These are phyloP conservation scores for Hericium erinaceus DNA, from an alignment of 768 basidiomycete species.

Conservation along the genomic window DNA sequence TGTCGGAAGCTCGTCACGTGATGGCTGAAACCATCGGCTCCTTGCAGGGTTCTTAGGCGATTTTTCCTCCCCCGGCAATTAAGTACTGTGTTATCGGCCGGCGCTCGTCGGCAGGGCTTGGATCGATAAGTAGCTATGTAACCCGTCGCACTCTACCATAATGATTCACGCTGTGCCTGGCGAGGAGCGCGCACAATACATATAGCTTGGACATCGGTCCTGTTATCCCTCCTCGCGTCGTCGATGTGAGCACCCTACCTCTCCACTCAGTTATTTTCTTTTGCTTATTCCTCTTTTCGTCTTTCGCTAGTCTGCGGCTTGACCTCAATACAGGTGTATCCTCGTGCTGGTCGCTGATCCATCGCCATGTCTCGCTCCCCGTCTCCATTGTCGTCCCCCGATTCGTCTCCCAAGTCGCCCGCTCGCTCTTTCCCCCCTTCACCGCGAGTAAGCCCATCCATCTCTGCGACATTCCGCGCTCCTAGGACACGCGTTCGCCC, in stretches of 20 bases:
- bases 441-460: slow-evolving; percentile 1
- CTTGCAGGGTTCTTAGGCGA: neutral
- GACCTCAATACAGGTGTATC: neutral
- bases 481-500: slow-evolving; percentile 8
- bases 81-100: too few relatives aligned
- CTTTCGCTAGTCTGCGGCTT: neutral
- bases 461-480: slow-evolving; percentile 2
- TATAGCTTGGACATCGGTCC: neutral
- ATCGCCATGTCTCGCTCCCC: neutral
- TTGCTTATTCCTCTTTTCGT: neutral
- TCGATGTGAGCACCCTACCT: neutral
- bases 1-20: neutral
- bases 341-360: neutral
- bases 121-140: neutral
- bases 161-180: neutral
- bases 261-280: neutral
- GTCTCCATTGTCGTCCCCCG: neutral
- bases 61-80: too few relatives aligned
- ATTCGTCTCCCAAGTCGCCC: neutral
- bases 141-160: neutral
- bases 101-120: too few relatives aligned
- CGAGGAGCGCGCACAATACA: neutral
- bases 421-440: neutral
- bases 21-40: neutral
- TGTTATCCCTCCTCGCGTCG: neutral